phyloP scores from a whole-genome alignment of 78 protist species.

The Acrasis kona region DNA sequence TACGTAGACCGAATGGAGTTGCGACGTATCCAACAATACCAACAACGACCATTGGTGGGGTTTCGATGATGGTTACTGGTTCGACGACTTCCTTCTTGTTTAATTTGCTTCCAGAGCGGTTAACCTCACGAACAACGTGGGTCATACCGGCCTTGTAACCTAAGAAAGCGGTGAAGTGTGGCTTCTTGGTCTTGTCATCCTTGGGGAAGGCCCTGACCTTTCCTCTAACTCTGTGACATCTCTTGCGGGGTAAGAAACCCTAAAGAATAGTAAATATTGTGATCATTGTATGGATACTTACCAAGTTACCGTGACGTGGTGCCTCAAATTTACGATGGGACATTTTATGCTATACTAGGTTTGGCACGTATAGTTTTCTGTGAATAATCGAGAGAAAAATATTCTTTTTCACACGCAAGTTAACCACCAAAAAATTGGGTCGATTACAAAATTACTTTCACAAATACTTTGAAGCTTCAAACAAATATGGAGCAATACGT shows the following conservation, averaged over 20 bases:
- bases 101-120: slow-evolving; percentile 87
- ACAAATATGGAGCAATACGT: too few species aligned
- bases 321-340: slow-evolving; percentile 85
- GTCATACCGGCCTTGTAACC: slow-evolving; percentile 99
- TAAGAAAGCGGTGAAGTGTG: slow-evolving; percentile 95
- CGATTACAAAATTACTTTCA: too few species aligned
- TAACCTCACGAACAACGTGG: slow-evolving; percentile 97
- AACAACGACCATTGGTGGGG: slow-evolving; percentile 97
- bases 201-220: slow-evolving; percentile 91
- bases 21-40: slow-evolving; percentile 98
- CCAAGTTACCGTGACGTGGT: slow-evolving; percentile 99
- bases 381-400: too few species aligned
- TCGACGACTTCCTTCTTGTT: slow-evolving; percentile 98
- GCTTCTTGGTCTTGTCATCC: slow-evolving; percentile 81
- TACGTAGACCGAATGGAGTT: slow-evolving; percentile 94
- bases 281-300: too few species aligned
- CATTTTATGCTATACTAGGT: too few species aligned
- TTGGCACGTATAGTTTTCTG: too few species aligned
- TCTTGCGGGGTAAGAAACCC: slow-evolving; percentile 98
- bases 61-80: slow-evolving; percentile 98
- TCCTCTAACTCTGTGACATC: slow-evolving; percentile 86
- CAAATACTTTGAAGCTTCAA: too few species aligned
- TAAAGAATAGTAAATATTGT: too few species aligned
- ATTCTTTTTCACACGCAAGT: too few species aligned
- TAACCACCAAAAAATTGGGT: too few species aligned